phyloP scores from a whole-genome alignment of 176 grass and related monocot genomes.

The Alloteropsis semialata region DNA sequence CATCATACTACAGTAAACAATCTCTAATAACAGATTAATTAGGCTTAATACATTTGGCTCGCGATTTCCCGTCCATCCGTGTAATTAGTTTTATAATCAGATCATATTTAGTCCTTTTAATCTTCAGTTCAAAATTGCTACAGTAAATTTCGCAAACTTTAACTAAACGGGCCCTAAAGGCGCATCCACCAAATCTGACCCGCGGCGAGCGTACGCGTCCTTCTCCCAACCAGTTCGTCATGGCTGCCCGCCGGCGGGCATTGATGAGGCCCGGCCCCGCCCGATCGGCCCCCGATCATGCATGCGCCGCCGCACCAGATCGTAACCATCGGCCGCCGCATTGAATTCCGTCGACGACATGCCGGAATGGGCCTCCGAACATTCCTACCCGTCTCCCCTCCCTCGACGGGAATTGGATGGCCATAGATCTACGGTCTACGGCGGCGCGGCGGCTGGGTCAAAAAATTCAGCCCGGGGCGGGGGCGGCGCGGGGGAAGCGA shows the following conservation, averaged over 20 bases:
- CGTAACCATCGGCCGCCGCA: background rate
- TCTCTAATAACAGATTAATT: too few relatives aligned
- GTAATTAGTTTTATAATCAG: too few relatives aligned
- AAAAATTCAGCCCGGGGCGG: background rate
- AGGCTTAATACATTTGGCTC: too few relatives aligned
- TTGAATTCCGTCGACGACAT: background rate
- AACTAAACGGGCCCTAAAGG: too few relatives aligned
- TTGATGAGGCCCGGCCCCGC: constrained; percentile 15
- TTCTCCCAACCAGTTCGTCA: constrained; percentile 14
- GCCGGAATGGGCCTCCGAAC: background rate
- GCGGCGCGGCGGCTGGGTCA: background rate
- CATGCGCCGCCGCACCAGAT: background rate
- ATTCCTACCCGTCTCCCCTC: background rate
- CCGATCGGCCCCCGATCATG: background rate
- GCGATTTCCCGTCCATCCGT: too few relatives aligned
- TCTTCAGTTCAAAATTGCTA: too few relatives aligned
- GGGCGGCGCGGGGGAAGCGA: background rate
- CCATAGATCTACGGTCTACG: background rate
- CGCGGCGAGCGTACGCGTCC: background rate
- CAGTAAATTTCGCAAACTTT: too few relatives aligned
- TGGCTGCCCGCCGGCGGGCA: background rate
- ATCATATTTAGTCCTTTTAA: too few relatives aligned
- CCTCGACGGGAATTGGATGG: background rate
- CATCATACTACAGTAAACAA: too few relatives aligned
- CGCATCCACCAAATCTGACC: background rate